A percentile compares a stretch with the other conserved stretches of the same genome.
These are phyloP conservation scores for Boletales sp. DNA, from an alignment of 768 basidiomycete genomes.

Conservation along the genomic window DNA sequence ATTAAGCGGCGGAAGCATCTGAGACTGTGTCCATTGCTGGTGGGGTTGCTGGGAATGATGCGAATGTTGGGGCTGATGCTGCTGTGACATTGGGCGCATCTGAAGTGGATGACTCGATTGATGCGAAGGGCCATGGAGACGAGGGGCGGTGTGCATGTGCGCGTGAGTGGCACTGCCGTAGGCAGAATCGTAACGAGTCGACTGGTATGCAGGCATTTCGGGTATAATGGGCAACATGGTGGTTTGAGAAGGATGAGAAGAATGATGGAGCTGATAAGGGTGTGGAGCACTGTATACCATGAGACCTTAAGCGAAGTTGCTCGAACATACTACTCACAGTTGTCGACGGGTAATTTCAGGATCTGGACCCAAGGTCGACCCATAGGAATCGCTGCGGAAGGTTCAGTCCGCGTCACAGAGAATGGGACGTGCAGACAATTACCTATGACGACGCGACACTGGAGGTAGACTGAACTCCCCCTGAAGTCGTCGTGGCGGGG, in stretches of 20 bases:
- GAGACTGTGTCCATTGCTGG: conserved; percentile 53
- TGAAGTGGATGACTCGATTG: background rate
- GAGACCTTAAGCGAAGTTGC: conserved; percentile 7
- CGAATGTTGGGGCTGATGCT: conserved; percentile 26
- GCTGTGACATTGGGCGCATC: no score
- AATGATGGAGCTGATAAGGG: conserved; percentile 42
- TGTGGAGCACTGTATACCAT: conserved; percentile 36
- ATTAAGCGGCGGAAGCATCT: conserved; percentile 43
- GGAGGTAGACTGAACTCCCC: conserved; percentile 37
- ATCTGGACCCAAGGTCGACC: conserved; percentile 42
- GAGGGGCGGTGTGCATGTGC: conserved; percentile 30
- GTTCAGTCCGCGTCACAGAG: conserved; percentile 4
- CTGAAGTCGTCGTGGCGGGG: conserved; percentile 55
- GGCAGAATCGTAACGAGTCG: conserved; percentile 48
- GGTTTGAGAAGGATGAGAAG: conserved; percentile 38
- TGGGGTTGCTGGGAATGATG: conserved; percentile 27
- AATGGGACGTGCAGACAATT: background rate
- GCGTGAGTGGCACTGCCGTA: conserved; percentile 36
- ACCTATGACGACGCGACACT: conserved; percentile 42
- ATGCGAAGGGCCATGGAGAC: conserved; percentile 36
- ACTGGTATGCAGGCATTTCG: conserved; percentile 51
- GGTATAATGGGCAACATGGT: conserved; percentile 56
- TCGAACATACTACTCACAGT: conserved; percentile 36
- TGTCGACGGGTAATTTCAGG: conserved; percentile 44
- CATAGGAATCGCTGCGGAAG: conserved; percentile 41